Conservation (phyloP, 805 yeast genomes). For the Lipomyces japonicus region DNA sequence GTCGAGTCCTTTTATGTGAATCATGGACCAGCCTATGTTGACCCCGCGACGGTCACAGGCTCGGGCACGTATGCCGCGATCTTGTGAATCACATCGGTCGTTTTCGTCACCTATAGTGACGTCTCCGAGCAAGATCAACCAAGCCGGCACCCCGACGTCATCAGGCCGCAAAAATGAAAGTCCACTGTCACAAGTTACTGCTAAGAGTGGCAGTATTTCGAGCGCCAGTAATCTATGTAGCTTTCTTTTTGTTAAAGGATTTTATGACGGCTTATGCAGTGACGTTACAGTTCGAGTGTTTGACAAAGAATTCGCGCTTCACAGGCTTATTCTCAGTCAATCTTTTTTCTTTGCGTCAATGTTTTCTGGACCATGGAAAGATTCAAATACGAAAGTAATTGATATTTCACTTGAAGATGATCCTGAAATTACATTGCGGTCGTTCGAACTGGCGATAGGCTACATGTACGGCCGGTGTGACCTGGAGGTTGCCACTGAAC, state of each 20-base stretch:
- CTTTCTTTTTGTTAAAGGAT: slow-evolving; percentile 43
- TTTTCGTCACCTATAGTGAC: no score
- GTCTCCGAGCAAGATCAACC: no score
- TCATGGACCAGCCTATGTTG: no score
- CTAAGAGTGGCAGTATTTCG: no score
- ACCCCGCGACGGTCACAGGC: no score
- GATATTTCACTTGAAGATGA: slow-evolving; percentile 41
- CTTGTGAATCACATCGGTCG: no score
- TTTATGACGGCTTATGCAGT: slow-evolving; percentile 46
- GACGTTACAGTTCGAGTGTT: slow-evolving; percentile 51
- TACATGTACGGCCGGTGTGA: slow-evolving; percentile 47
- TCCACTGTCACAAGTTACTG: no score
- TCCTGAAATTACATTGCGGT: slow-evolving; percentile 42
- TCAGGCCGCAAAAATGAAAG: no score
- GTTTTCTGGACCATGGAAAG: slow-evolving; percentile 46
- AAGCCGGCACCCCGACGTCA: no score
- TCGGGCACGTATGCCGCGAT: no score
- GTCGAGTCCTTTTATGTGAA: no score
- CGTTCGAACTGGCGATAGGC: slow-evolving; percentile 49
- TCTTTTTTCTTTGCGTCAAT: slow-evolving; percentile 49
- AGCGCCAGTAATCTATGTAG: no score
- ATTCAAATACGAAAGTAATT: slow-evolving; percentile 29
- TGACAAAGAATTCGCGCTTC: slow-evolving; percentile 45
- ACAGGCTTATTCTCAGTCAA: slow-evolving; percentile 45
- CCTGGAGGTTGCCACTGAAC: slow-evolving; percentile 36